Evolutionary conservation across 805 yeast genomes (phyloP).

Genomic region (Trichomonascus vanleenenianus): DNA sequence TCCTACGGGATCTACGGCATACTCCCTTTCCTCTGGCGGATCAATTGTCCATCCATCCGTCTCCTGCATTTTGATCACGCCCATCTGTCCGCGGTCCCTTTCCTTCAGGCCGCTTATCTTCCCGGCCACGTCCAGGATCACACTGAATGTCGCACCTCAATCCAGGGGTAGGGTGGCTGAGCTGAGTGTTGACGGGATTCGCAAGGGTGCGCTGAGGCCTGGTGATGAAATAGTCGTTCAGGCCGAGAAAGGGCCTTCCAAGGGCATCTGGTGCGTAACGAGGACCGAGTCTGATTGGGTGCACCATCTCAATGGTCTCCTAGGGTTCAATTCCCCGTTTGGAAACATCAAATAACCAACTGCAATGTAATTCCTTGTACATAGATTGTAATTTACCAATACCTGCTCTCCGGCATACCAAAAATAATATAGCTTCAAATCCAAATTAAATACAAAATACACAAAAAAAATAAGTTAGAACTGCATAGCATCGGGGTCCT

Average conservation of each 20-base stretch:
- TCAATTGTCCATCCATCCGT: slow-evolving; percentile 87
- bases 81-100: slow-evolving; percentile 85
- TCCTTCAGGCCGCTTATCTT: slow-evolving; percentile 84
- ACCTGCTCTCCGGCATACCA: too few relatives aligned
- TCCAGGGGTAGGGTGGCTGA: slow-evolving; percentile 41
- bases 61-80: slow-evolving; percentile 73
- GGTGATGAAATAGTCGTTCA: slow-evolving; percentile 47
- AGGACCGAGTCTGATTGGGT: slow-evolving; percentile 86
- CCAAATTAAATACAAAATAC: neutral
- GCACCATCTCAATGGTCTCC: slow-evolving; percentile 72
- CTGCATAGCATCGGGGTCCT: slow-evolving; percentile 13
- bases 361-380: neutral
- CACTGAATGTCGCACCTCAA: slow-evolving; percentile 24
- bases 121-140: slow-evolving; percentile 69
- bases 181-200: slow-evolving; percentile 77
- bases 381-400: too few relatives aligned
- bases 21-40: slow-evolving; percentile 84
- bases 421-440: too few relatives aligned
- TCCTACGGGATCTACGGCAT: slow-evolving; percentile 95
- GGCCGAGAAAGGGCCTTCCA: slow-evolving; percentile 19
- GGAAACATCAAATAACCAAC: slow-evolving; percentile 29
- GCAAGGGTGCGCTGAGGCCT: slow-evolving; percentile 54
- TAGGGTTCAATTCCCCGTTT: slow-evolving; percentile 85
- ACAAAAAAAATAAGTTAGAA: slow-evolving; percentile 4
- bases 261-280: slow-evolving; percentile 85